A percentile compares a stretch with the other conserved stretches of the same genome.
Evolutionary conservation across 2,329 filamentous ascomycete genomes (phyloP).

Genomic region (Thielaviopsis ethacetica): DNA sequence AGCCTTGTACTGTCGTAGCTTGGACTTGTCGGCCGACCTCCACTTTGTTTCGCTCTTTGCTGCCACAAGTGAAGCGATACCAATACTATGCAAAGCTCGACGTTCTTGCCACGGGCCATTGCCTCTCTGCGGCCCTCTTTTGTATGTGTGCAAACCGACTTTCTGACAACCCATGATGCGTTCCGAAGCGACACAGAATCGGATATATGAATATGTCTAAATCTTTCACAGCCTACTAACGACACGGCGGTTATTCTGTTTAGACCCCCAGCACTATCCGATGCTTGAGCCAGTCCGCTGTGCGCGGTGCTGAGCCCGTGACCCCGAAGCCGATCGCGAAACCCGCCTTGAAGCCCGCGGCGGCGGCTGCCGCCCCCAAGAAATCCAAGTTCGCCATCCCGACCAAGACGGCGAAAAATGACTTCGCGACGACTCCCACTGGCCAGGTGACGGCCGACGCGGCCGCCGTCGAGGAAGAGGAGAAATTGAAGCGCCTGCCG

Average conservation of each 20-base stretch:
- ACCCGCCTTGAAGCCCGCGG: not conserved
- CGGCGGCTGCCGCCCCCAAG: not conserved
- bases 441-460: conserved; percentile 6
- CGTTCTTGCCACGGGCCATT: conserved; percentile 3
- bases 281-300: not conserved
- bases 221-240: no score
- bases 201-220: no score
- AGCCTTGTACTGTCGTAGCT: not conserved
- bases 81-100: not conserved
- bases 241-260: no score
- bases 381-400: conserved; percentile 10
- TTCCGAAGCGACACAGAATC: not conserved
- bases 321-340: not conserved
- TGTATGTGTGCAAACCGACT: not conserved
- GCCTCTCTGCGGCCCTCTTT: not conserved
- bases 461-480: conserved; percentile 1
- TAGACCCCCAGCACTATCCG: not conserved
- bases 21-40: not conserved
- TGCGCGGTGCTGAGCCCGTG: not conserved
- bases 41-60: not conserved
- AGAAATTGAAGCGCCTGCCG: conserved; percentile 9
- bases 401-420: conserved; percentile 12
- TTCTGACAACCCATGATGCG: not conserved
- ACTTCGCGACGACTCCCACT: no score
- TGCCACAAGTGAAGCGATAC: no score